Evolutionary conservation across 2,329 filamentous ascomycete species (phyloP), one percentile per base, ranked within the genome.

Genomic region (Xylaria sp.): DNA sequence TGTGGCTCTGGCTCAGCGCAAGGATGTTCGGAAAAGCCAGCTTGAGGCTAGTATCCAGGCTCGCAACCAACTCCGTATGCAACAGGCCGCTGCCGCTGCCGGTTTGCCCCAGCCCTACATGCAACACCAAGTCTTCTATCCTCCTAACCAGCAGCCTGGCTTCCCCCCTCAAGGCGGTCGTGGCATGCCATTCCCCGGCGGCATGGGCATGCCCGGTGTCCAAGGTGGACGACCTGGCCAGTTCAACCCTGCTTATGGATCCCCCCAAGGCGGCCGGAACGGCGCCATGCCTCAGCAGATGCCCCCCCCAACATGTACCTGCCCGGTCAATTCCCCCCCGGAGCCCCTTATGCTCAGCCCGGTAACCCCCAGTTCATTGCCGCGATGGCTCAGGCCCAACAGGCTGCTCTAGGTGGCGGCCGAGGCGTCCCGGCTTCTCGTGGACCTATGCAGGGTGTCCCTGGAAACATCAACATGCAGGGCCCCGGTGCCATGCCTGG

Each of bases 21-120:
- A 99, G 87, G 94, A 99, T 79, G 93, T 99, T 72, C 92, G 94
- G 79, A 96, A 97, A 86, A 96, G 87, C 81, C 94, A 97, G 83
- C 91, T 99, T 69, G 94, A 99, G 83, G 93, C 93, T 71, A 97
- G 91, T 79, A 99, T 99, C 77, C 94, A 97, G 81, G 93, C 94
- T 76, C 92, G 94, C 78, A 97, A 97, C 83, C 93, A 96, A 78
- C 87, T 97, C 74, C 90, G 94, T 73, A 94, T 97, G 87, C 94
- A 97, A 82, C 94, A 99, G 79, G 91, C 92, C 68, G 92, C 92
- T 67, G 91, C 92, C 67, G 90, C 89, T 67, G 91, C 90, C 57
- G 92, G 91, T 71, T 91, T 96, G 84, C 89, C 90, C 68, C 89
- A 88, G 78, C 88, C 89, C 74, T 91, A 83, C 83, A 93, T 96